Conservation (phyloP, 1,139 yeast species). For the Saccharomyces hybrid region DNA sequence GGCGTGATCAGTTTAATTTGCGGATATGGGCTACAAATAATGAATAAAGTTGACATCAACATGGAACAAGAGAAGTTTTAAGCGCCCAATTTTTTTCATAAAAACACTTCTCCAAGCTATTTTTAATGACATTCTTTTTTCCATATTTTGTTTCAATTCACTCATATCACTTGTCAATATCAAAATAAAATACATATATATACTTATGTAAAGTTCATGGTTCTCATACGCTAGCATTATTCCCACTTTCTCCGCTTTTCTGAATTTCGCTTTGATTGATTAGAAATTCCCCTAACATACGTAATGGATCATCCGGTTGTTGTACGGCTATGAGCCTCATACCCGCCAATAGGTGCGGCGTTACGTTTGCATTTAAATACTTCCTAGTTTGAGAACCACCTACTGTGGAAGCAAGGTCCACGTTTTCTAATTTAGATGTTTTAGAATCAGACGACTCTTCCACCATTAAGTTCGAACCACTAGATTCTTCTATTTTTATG, state of each 20-base stretch:
- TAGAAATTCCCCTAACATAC: constrained; percentile 62
- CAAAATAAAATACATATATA: not conserved
- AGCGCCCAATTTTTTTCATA: not conserved
- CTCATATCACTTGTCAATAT: constrained; percentile 2
- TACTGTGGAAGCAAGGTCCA: constrained; percentile 43
- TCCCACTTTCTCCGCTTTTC: constrained; percentile 3
- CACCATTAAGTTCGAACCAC: not conserved
- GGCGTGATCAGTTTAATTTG: constrained; percentile 74
- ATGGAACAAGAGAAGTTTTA: constrained; percentile 35
- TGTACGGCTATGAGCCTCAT: constrained; percentile 51
- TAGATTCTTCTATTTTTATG: not conserved
- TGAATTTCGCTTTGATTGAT: constrained; percentile 41
- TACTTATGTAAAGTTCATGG: not conserved
- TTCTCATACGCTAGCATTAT: not conserved
- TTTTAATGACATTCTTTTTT: not conserved
- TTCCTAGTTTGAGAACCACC: constrained; percentile 79
- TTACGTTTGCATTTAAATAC: constrained; percentile 66
- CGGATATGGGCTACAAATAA: constrained; percentile 70
- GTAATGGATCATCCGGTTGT: constrained; percentile 64
- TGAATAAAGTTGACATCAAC: constrained; percentile 45
- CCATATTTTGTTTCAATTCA: not conserved
- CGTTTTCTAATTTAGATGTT: constrained; percentile 9
- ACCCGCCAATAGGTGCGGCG: constrained; percentile 61
- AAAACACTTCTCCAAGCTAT: not conserved
- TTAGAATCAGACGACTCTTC: constrained; percentile 1